phyloP scores from a whole-genome alignment of 2,329 filamentous ascomycete species.

The Exophiala bonariae region DNA sequence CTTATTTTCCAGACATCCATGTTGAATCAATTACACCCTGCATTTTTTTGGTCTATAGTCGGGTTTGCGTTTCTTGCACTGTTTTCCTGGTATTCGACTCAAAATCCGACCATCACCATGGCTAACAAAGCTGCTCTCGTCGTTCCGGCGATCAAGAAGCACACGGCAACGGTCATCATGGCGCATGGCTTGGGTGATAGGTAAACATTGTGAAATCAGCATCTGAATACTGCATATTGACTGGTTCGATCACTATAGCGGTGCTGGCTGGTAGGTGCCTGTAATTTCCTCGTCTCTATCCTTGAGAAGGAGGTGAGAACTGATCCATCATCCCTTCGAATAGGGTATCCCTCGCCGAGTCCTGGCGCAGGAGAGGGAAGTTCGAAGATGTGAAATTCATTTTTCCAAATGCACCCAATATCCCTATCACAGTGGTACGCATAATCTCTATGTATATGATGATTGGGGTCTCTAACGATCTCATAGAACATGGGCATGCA shows the following conservation, averaged over 20 bases:
- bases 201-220: constrained; percentile 43
- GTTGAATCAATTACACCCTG: background rate
- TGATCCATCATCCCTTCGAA: background rate
- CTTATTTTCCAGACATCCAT: no score
- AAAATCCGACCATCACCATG: constrained; percentile 5
- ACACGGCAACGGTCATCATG: constrained; percentile 95
- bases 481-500: constrained; percentile 25
- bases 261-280: constrained; percentile 48
- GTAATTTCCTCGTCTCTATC: no score
- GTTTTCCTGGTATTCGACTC: constrained; percentile 1
- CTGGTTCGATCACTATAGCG: constrained; percentile 37
- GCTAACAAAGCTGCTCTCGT: constrained; percentile 54
- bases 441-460: background rate
- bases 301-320: constrained; percentile 1
- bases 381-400: constrained; percentile 92
- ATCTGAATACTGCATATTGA: constrained; percentile 1
- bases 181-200: constrained; percentile 90
- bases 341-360: constrained; percentile 75
- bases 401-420: constrained; percentile 83
- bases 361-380: constrained; percentile 76
- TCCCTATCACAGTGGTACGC: constrained; percentile 77
- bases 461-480: constrained; percentile 6
- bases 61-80: background rate
- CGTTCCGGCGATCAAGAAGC: constrained; percentile 75
- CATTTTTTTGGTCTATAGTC: background rate